phyloP scores from a whole-genome alignment of 129 eudicot genomes.

The Rutidosis leptorrhynchoides region DNA sequence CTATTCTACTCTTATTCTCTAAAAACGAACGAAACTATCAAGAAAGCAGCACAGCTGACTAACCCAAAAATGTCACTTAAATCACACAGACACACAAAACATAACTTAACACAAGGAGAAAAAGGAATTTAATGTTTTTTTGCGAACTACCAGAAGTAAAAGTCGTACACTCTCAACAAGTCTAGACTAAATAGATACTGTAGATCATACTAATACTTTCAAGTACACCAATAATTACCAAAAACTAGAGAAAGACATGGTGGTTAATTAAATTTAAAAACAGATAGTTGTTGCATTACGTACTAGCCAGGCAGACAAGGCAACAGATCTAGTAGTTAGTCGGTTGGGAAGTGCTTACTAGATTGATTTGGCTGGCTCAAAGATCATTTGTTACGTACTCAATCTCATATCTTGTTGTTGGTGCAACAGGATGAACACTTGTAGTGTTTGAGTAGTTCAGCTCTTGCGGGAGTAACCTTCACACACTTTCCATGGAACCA shows the following conservation, averaged over 20 bases:
- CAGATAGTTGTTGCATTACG: conserved; percentile 14
- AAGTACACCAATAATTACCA: conserved; percentile 6
- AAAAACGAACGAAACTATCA: background rate
- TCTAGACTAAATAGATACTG: background rate
- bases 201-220: conserved; percentile 4
- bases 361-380: too few relatives aligned
- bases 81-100: background rate
- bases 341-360: too few relatives aligned
- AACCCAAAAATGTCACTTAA: background rate
- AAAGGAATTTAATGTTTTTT: background rate
- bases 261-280: background rate
- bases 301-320: background rate
- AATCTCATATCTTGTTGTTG: too few relatives aligned
- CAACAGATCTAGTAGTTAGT: too few relatives aligned
- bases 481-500: too few relatives aligned
- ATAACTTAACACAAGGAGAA: background rate
- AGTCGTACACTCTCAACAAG: conserved; percentile 11
- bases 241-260: conserved; percentile 10
- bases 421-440: too few relatives aligned
- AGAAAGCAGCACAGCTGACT: background rate
- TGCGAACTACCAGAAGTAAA: background rate
- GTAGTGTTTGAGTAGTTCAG: too few relatives aligned
- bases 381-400: too few relatives aligned
- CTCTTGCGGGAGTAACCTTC: too few relatives aligned
- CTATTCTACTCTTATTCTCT: background rate